Base-by-base conservation (phyloP, 164 flowering plant species). In the Magnolia kwangsiensis region DNA sequence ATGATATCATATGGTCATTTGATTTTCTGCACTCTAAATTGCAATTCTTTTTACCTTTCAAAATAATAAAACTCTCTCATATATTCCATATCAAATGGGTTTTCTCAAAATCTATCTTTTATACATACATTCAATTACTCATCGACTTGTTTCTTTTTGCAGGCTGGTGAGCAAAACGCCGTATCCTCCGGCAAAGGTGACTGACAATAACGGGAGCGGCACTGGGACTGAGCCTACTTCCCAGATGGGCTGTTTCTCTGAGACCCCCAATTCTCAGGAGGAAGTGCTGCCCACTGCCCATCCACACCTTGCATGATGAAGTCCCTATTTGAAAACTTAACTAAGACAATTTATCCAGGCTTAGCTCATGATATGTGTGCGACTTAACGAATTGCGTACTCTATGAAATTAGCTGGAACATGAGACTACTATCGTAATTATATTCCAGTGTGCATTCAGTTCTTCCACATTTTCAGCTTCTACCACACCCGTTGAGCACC, bases 161-260 rank as follows among this genome's bases (percentile, higher is more conserved):
- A 86, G 89, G 79, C 63, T 82, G 81, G 86, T 78, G 61, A 84
- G 82, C 83, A 86, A 79, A 82, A 75, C 49, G 27, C 89, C 89
- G 37, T 86, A 86, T 51, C 64, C 86, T 31, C 50, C 69, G 3
- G 50, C 23, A 1, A 77, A 67, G 67, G 37, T 18, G 7, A 16
- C 70, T 10, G 85, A 73, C n/a, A 73, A 74, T 71, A 73, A 67
- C 9, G 82, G 74, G 10, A 67, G 67, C 63, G 31, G 69, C 45
- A 23, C 29, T 14, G 51, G 68, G 10, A 63, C 67, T 45, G 77
- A 77, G 75, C 68, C 77, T 24, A 66, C 79, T 3, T 23, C 73
- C 27, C 80, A 69, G 16, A 61, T 79, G n/a, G 81, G 81, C 19
- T 80, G 77, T 64, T 78, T 63, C 72, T 70, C 78, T 64, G 81